Conservation (phyloP, 75 land plant species). For the Sequoia sempervirens region DNA sequence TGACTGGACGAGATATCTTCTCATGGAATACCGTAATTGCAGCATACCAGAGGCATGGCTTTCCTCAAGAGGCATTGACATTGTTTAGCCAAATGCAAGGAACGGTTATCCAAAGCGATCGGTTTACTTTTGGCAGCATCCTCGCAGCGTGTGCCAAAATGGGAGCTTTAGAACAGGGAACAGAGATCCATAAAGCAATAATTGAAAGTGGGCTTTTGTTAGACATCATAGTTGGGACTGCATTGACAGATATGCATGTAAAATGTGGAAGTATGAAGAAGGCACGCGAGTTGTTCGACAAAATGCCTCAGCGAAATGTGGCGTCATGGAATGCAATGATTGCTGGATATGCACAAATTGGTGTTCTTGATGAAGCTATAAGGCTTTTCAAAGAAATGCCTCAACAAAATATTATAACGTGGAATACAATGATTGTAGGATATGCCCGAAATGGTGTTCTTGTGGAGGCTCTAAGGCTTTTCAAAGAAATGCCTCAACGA, state of each 20-base stretch:
- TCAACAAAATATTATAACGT: too few relatives aligned
- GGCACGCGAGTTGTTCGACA: slow-evolving; percentile 7
- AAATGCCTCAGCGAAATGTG: not conserved
- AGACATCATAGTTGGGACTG: not conserved
- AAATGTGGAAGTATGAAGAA: slow-evolving; percentile 5
- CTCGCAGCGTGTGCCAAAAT: not conserved
- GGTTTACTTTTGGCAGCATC: not conserved
- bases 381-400: too few relatives aligned
- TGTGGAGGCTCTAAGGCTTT: too few relatives aligned
- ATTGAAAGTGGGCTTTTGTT: slow-evolving; percentile 8
- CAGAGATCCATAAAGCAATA: slow-evolving; percentile 7
- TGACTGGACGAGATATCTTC: not conserved
- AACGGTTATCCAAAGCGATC: slow-evolving; percentile 3
- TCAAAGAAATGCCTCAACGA: too few relatives aligned
- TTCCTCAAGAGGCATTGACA: too few relatives aligned
- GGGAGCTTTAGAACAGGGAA: not conserved
- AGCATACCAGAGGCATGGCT: too few relatives aligned
- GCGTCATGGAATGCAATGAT: not conserved
- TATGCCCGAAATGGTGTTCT: too few relatives aligned
- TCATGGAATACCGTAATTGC: too few relatives aligned
- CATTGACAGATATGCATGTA: slow-evolving; percentile 8
- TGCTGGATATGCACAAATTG: not conserved
- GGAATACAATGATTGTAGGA: too few relatives aligned
- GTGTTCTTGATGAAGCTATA: too few relatives aligned
- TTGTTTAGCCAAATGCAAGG: slow-evolving; percentile 7